phyloP scores from a whole-genome alignment of 768 basidiomycete species.

The Mycena albidolilacea region DNA sequence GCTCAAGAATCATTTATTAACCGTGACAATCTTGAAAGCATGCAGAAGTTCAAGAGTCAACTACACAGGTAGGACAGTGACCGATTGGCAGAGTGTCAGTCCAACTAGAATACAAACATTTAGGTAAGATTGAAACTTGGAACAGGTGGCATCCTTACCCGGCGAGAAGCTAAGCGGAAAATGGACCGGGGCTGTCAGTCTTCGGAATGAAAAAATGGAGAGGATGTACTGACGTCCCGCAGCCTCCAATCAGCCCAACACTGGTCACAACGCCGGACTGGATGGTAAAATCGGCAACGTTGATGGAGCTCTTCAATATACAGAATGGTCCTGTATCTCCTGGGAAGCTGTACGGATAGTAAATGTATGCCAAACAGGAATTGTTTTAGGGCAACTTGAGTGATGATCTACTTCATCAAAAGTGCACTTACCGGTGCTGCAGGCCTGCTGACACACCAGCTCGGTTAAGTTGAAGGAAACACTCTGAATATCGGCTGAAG shows the following conservation, averaged over 20 bases:
- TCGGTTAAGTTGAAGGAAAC: too few relatives aligned
- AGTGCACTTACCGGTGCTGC: too few relatives aligned
- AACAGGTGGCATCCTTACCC: constrained; percentile 21
- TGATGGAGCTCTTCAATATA: constrained; percentile 18
- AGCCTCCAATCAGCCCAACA: constrained; percentile 25
- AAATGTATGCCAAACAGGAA: constrained; percentile 18
- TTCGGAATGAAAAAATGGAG: constrained; percentile 11
- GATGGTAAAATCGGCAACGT: constrained; percentile 15
- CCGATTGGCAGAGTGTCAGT: constrained; percentile 22
- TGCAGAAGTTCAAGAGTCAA: constrained; percentile 9
- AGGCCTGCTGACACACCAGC: too few relatives aligned
- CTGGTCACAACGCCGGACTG: constrained; percentile 12
- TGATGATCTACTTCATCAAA: too few relatives aligned
- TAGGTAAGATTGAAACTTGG: constrained; percentile 18
- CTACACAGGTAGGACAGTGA: constrained; percentile 20
- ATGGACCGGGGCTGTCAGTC: constrained; percentile 17
- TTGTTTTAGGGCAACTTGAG: constrained; percentile 16
- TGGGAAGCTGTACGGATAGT: constrained; percentile 13
- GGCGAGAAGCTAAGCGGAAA: constrained; percentile 22
- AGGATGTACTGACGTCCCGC: constrained; percentile 21
- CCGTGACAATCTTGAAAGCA: constrained; percentile 13
- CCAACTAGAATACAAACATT: constrained; percentile 21
- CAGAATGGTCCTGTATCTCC: constrained; percentile 2
- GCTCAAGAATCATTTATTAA: constrained; percentile 9
- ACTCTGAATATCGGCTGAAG: too few relatives aligned